phyloP scores from a whole-genome alignment of 2,329 filamentous ascomycete genomes.

The Magnaporthiopsis rhizophila region DNA sequence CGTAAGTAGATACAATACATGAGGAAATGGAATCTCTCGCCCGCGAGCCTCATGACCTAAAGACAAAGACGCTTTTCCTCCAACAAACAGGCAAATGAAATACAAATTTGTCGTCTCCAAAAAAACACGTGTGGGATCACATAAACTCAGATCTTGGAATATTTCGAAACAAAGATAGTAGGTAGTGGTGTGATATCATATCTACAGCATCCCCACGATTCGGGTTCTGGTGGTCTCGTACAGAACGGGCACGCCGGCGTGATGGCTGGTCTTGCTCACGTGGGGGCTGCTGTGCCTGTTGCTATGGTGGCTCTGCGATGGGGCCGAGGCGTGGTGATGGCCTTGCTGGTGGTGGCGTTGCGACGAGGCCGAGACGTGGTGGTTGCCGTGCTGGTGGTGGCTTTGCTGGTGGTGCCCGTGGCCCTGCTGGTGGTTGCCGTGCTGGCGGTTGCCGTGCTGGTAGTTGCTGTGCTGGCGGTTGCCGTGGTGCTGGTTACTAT shows the following conservation, averaged over 20 bases:
- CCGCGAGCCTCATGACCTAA: too few relatives aligned
- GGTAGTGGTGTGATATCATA: neutral
- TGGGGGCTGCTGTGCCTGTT: constrained; percentile 27
- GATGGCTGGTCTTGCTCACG: constrained; percentile 29
- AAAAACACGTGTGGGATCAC: neutral
- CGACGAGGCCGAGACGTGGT: constrained; percentile 11
- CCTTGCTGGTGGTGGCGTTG: neutral
- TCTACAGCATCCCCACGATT: constrained; percentile 14
- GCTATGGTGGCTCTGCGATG: constrained; percentile 26
- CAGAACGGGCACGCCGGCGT: constrained; percentile 26
- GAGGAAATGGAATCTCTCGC: too few relatives aligned
- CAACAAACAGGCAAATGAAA: too few relatives aligned
- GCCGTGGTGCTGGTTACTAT: too few relatives aligned
- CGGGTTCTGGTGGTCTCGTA: constrained; percentile 31
- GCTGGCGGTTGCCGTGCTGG: too few relatives aligned
- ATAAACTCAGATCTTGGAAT: neutral
- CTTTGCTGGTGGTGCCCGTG: too few relatives aligned
- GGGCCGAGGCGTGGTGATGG: constrained; percentile 14
- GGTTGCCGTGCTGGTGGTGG: constrained; percentile 18
- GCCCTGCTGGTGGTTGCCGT: too few relatives aligned
- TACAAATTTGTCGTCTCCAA: neutral
- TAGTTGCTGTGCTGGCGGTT: too few relatives aligned
- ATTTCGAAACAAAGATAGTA: neutral
- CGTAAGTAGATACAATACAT: too few relatives aligned
- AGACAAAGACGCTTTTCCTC: too few relatives aligned